Base-by-base conservation (phyloP, 352 stramenopile species). In the Globisporangium cystogenes region DNA sequence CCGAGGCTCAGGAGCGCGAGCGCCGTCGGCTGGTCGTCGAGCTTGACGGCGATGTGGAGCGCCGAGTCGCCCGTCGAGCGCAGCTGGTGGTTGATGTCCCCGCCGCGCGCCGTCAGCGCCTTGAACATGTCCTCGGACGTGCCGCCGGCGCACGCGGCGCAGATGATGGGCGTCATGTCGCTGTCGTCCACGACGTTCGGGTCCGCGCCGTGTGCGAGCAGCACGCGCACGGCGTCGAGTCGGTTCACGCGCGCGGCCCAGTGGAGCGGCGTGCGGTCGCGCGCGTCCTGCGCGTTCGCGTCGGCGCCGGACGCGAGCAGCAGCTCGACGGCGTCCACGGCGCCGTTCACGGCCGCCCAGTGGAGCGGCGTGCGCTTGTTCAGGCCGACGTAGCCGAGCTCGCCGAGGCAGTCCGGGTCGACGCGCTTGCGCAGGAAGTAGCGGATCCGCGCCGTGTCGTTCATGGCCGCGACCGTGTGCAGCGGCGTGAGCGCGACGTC, bases 341-440 rank as follows among this genome's bases (percentile, higher is more conserved):
- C 69, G 2, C 80, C 82, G 53, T 88, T 91, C 5, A 93, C 58
- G 1, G 79, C 76, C 12, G 82, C 82, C 82, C 82, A 93, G 48
- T 93, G 82, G 23, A 93, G 36, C 1, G 82, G 82, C 8, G 80
- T 91, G 24, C 82, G 80, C 52, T 88, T 87, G 54, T 91, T 91
- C 20, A 93, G 60, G 14, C 82, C 82, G 21, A 91, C 64, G 58
- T 93, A 93, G 0, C 82, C 82, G 0, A 91, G 61, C 49, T 93
- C 82, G 18, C 82, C 82, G 12, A 91, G 60, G 26, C 82, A 88
- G 53, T 93, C 75, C 0, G 82, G 82, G 37, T 81, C 64, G n/a
- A 93, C 82, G 48, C 82, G 81, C 50, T 86, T 87, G 6, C 76
- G 72, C 29, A 93, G 45, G 18, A 81, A 76, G 15, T 74, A 68